These are phyloP conservation scores for Kondoa malvinella DNA, from an alignment of 768 basidiomycete genomes.

Conservation along the genomic window DNA sequence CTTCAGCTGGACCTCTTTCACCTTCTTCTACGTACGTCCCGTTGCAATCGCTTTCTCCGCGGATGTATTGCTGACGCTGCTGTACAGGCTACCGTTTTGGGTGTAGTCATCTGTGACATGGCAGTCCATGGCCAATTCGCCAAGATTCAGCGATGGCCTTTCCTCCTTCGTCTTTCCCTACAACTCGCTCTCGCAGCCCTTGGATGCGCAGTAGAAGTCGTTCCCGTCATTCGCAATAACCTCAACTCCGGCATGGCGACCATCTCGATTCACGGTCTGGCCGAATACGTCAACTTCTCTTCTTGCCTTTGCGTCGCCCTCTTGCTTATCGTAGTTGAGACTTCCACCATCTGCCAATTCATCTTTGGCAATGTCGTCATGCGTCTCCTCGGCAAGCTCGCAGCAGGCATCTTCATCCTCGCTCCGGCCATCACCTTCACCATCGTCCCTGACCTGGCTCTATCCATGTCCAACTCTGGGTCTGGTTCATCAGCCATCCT, in stretches of 20 bases:
- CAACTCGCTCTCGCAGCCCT: slow-evolving; percentile 26
- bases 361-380: slow-evolving; percentile 29
- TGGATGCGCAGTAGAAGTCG: slow-evolving; percentile 26
- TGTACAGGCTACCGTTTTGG: slow-evolving; percentile 23
- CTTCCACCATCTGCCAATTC: slow-evolving; percentile 23
- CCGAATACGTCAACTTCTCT: slow-evolving; percentile 26
- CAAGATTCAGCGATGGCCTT: slow-evolving; percentile 27
- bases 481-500: slow-evolving; percentile 21
- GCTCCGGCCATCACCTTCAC: slow-evolving; percentile 27
- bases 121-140: slow-evolving; percentile 28
- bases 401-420: slow-evolving; percentile 28
- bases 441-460: slow-evolving; percentile 26
- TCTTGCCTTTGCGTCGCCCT: slow-evolving; percentile 13
- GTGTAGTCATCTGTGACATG: slow-evolving; percentile 28
- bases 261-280: slow-evolving; percentile 27
- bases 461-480: slow-evolving; percentile 23
- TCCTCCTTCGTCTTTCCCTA: slow-evolving; percentile 22
- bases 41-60: too few species aligned
- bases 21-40: slow-evolving; percentile 26
- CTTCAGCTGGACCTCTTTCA: slow-evolving; percentile 29
- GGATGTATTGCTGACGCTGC: too few species aligned
- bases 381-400: slow-evolving; percentile 27
- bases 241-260: slow-evolving; percentile 25
- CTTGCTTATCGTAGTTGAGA: slow-evolving; percentile 27
- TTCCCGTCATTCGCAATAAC: slow-evolving; percentile 27